Evolutionary conservation across 495 filamentous ascomycete genomes (phyloP).

Genomic region (Xylona heveae): DNA sequence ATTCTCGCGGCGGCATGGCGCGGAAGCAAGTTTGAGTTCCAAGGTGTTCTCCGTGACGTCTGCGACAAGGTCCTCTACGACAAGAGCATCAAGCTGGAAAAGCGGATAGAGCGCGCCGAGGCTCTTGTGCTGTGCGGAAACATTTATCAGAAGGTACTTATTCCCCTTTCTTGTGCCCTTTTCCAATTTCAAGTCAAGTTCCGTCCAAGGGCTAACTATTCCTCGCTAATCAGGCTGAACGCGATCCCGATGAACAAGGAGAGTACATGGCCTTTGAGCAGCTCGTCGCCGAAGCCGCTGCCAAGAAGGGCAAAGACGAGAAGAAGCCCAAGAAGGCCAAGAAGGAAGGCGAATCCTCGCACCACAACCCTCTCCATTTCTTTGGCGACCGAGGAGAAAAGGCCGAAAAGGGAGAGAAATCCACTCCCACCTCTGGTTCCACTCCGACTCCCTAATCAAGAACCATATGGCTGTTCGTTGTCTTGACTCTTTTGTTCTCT

Average conservation of each 20-base stretch:
- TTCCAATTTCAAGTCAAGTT: constrained; percentile 30
- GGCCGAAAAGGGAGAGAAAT: too few relatives aligned
- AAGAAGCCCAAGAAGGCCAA: constrained; percentile 50
- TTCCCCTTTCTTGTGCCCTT: constrained; percentile 8
- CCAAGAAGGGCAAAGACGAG: constrained; percentile 72
- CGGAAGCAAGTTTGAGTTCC: constrained; percentile 95
- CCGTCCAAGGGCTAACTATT: constrained; percentile 12
- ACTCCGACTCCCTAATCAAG: too few relatives aligned
- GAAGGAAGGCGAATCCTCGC: constrained; percentile 25
- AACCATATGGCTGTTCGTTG: too few relatives aligned
- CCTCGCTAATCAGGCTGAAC: constrained; percentile 40
- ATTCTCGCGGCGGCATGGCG: constrained; percentile 97
- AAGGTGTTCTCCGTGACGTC: constrained; percentile 81
- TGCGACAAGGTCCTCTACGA: constrained; percentile 53
- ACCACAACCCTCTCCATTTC: constrained; percentile 5
- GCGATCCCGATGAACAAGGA: constrained; percentile 89
- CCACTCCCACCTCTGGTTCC: too few relatives aligned
- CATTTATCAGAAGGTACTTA: constrained; percentile 62
- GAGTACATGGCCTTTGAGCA: constrained; percentile 99
- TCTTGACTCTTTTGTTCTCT: too few relatives aligned
- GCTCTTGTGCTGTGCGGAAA: constrained; percentile 73
- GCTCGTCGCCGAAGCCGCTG: constrained; percentile 85
- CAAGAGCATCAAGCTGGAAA: constrained; percentile 61
- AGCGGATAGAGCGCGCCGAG: constrained; percentile 77
- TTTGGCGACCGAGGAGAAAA: constrained; percentile 3